Evolutionary conservation across 805 yeast species (phyloP).

Genomic region (Starmerella bombicola): DNA sequence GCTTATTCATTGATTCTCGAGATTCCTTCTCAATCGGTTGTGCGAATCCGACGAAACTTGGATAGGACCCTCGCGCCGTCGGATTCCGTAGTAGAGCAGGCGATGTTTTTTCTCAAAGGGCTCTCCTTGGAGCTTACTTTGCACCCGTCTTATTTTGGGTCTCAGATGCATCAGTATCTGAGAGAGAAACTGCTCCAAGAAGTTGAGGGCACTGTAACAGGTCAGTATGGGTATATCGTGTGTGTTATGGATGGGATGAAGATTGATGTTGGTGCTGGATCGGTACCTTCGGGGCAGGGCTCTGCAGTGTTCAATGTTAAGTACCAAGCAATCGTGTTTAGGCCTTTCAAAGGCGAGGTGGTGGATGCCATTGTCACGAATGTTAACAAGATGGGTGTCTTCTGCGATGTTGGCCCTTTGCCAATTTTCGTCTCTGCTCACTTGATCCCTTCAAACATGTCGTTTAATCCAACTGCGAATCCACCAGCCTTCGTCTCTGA

Average conservation of each 20-base stretch:
- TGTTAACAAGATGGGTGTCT: slow-evolving; percentile 89
- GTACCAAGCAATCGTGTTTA: slow-evolving; percentile 94
- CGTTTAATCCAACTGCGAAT: slow-evolving; percentile 84
- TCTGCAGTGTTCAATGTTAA: slow-evolving; percentile 94
- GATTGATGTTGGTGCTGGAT: slow-evolving; percentile 89
- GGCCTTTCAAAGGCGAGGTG: slow-evolving; percentile 97
- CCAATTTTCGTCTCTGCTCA: slow-evolving; percentile 91
- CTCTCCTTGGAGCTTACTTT: slow-evolving; percentile 81
- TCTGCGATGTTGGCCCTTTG: slow-evolving; percentile 95
- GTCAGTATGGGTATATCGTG: slow-evolving; percentile 94
- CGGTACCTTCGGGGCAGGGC: slow-evolving; percentile 81
- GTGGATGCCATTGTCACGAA: slow-evolving; percentile 93
- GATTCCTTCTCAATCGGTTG: too few relatives aligned
- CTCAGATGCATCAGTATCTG: slow-evolving; percentile 89
- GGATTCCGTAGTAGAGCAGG: too few relatives aligned
- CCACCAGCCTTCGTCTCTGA: slow-evolving; percentile 97
- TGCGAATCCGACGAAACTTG: too few relatives aligned
- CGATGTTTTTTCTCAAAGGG: slow-evolving; percentile 47
- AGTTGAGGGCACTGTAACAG: slow-evolving; percentile 97
- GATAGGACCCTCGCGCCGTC: too few relatives aligned
- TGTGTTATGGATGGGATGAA: slow-evolving; percentile 91
- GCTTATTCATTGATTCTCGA: too few relatives aligned
- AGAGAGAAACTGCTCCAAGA: slow-evolving; percentile 83
- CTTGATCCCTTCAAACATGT: slow-evolving; percentile 86
- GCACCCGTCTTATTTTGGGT: slow-evolving; percentile 96